Conservation (phyloP, 495 filamentous ascomycete species). For the Hapsidospora chrysogenum region DNA sequence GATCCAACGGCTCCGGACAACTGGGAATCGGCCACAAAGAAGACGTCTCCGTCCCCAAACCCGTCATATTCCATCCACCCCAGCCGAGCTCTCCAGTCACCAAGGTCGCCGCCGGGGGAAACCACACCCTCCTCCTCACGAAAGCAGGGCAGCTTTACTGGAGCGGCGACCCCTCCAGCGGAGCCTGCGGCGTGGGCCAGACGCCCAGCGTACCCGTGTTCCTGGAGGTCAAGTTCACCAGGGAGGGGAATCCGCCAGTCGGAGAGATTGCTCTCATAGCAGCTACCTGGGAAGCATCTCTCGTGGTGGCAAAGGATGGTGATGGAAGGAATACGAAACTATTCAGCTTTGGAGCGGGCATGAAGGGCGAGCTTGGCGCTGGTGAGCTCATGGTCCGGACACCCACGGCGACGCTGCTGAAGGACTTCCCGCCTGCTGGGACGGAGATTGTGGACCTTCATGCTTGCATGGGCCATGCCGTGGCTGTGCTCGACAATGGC, state of each 20-base stretch:
- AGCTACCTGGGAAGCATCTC: conserved; percentile 62
- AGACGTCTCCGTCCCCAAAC: conserved; percentile 52
- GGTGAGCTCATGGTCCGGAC: conserved; percentile 22
- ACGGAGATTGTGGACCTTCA: conserved; percentile 38
- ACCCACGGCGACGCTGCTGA: conserved; percentile 17
- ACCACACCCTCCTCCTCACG: conserved; percentile 65
- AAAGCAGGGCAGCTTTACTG: conserved; percentile 39
- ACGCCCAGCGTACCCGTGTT: conserved; percentile 9
- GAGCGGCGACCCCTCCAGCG: conserved; percentile 41
- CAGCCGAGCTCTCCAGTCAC: conserved; percentile 7
- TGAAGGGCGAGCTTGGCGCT: conserved; percentile 57
- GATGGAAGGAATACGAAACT: conserved; percentile 21
- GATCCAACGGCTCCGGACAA: conserved; percentile 83
- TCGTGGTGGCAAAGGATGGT: conserved; percentile 32
- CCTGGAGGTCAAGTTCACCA: conserved; percentile 10
- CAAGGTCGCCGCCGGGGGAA: conserved; percentile 56
- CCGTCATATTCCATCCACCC: conserved; percentile 29
- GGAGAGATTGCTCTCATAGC: conserved; percentile 22
- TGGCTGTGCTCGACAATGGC: conserved; percentile 56
- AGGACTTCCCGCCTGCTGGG: conserved; percentile 41
- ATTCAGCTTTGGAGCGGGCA: conserved; percentile 44
- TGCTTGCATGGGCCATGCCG: conserved; percentile 61
- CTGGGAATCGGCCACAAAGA: conserved; percentile 61
- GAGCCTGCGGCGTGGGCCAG: conserved; percentile 28
- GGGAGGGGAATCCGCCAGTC: conserved; percentile 4